Base-by-base conservation (phyloP, 148 eudicot genomes). In the Fagopyrum esculentum region DNA sequence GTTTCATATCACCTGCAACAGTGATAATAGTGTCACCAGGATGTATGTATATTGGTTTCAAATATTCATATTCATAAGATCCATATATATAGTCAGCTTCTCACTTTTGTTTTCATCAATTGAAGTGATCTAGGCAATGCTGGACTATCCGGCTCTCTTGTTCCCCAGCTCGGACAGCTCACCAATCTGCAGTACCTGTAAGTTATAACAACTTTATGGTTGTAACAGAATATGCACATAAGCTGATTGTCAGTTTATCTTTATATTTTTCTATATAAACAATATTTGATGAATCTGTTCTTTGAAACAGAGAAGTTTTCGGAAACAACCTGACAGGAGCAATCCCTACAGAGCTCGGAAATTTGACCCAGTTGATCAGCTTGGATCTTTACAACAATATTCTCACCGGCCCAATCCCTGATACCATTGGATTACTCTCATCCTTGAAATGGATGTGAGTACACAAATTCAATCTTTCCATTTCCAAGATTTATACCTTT, bases 1-100 rank as follows among this genome's bases (percentile, higher is more conserved):
- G 69, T 63, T 63, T 63, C 69, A 63, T 13, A 26, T 63, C 69
- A 63, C 69, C 12, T 63, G 69, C 69, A 35, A 63, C 69, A 63
- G 9, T 16, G 69, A 63, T 4, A 63, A 63, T 10, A 63, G 69
- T 11, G 45, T 63, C 69, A 63, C 69, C 30, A 63, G 69, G 45
- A 63, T 63, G 69, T 63, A 63, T 35, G 19, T 55, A 1, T 35
- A 35, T 55, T 55, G 4, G 17, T 13, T 15, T 55, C 59, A 49
- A 49, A 49, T 1, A 5, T 1, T 35, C 40, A 35, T 1, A 35
- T 35, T 35, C 1, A 35, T 35, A 0, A 1, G 40, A 35, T 2
- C 0, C 40, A 35, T 0, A 35, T 35, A 35, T 35, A 52, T 15
- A 52, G 17, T 57, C 35, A 19, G 29, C 10, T 6, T 57, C 11